Evolutionary conservation across 2,329 filamentous ascomycete genomes (phyloP).

Genomic region (Lojkania enalia): DNA sequence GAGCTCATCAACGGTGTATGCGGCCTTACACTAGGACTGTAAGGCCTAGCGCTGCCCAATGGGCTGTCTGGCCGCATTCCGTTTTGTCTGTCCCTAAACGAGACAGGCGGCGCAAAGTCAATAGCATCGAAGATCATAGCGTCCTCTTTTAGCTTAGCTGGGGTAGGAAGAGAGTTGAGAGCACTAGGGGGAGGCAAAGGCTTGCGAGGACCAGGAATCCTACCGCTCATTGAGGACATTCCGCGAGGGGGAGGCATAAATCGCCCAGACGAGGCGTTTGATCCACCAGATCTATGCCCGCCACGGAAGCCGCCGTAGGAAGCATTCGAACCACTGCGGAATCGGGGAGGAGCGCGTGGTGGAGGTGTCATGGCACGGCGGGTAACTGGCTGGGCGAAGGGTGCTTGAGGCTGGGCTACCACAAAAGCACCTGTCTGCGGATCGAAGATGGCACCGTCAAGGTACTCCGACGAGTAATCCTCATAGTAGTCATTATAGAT

Average conservation of each 20-base stretch:
- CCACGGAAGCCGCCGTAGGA: slow-evolving; percentile 20
- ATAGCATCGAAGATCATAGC: slow-evolving; percentile 68
- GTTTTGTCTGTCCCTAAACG: slow-evolving; percentile 64
- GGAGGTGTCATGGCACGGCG: slow-evolving; percentile 96
- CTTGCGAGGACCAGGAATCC: slow-evolving; percentile 52
- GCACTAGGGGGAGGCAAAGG: slow-evolving; percentile 71
- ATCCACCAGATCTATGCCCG: slow-evolving; percentile 54
- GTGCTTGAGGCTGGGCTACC: slow-evolving; percentile 49
- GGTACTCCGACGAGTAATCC: slow-evolving; percentile 72
- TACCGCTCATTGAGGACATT: slow-evolving; percentile 48
- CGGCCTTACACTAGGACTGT: slow-evolving; percentile 70
- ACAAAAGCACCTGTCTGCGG: slow-evolving; percentile 69
- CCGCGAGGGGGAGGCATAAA: slow-evolving; percentile 39
- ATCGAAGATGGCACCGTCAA: slow-evolving; percentile 60
- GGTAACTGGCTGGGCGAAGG: slow-evolving; percentile 81
- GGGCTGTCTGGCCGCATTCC: slow-evolving; percentile 67
- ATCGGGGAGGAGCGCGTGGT: slow-evolving; percentile 67
- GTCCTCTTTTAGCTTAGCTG: slow-evolving; percentile 82
- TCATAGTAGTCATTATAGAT: slow-evolving; percentile 66
- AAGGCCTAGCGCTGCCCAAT: slow-evolving; percentile 64
- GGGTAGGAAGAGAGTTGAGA: slow-evolving; percentile 79
- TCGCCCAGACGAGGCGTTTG: slow-evolving; percentile 51
- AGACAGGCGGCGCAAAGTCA: slow-evolving; percentile 82
- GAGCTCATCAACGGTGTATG: slow-evolving; percentile 80
- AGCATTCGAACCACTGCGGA: slow-evolving; percentile 40